Base-by-base conservation (phyloP, 306 rosid genomes). In the Morella rubra region DNA sequence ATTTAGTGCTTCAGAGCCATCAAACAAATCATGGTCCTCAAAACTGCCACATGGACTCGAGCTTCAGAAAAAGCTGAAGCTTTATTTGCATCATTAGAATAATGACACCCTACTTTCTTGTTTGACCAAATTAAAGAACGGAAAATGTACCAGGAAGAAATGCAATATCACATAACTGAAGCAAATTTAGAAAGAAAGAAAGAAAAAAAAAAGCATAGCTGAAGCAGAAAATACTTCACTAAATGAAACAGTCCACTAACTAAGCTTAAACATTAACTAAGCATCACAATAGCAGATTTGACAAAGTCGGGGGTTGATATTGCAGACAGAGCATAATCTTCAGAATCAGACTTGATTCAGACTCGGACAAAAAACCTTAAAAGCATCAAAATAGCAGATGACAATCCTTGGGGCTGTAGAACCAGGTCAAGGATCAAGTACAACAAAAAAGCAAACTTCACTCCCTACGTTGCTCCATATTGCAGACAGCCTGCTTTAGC, bases 401-500 rank as follows among this genome's bases (percentile, higher is more conserved):
- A 47, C 37, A 5, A 19, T 73, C 62, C 0, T 27, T 22, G 51
- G 73, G 74, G 76, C 45, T 68, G 60, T n/a, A 32, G 73, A 42
- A n/a, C 67, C 54, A n/a, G 46, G 69, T 51, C 52, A 24, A 22
- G 55, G 60, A 64, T 60, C 32, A 42, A 42, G 50, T 16, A 44
- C 2, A 42, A 42, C 16, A 5, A 58, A 42, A 52, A 54, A 58
- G 56, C 42, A 8, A 8, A 19, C 49, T 46, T 70, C 2, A 62
- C 50, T 46, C 40, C 71, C 67, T 51, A 56, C 45, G 76, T 11
- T 7, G 77, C 71, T 71, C 81, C 71, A 40, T 67, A 20, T 56
- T 42, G 46, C 55, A 13, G n/a, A 22, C 44, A 42, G 78, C 62
- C 73, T 71, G 68, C 62, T 51, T 74, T 81, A 87, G 76, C 66